phyloP scores from a whole-genome alignment of 306 rosid genomes.

The Prunus padus region DNA sequence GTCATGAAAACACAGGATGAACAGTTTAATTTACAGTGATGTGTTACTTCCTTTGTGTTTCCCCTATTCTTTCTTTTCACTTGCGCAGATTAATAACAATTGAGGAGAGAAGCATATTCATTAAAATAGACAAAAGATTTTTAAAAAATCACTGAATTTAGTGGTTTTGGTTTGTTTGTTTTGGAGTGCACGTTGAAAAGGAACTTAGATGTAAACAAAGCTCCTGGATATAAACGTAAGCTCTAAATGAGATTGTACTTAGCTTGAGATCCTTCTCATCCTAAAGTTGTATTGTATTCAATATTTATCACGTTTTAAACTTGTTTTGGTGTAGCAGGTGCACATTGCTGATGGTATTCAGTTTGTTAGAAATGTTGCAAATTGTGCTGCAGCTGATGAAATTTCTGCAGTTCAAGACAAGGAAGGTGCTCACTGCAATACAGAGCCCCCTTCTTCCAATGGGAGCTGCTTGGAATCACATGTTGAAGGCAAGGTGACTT shows the following conservation, averaged over 20 bases:
- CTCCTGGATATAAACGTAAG: background rate
- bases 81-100: background rate
- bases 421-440: slow-evolving; percentile 9
- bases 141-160: background rate
- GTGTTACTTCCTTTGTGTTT: too few relatives aligned
- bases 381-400: slow-evolving; percentile 29
- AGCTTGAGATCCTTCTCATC: background rate
- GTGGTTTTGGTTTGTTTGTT: background rate
- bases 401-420: slow-evolving; percentile 23
- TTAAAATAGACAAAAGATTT: background rate
- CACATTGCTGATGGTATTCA: slow-evolving; percentile 86
- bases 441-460: slow-evolving; percentile 30
- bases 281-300: background rate
- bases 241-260: background rate
- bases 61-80: too few relatives aligned
- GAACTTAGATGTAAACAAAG: background rate
- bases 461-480: slow-evolving; percentile 32
- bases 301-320: background rate
- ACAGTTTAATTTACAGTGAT: too few relatives aligned
- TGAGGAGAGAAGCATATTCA: too few relatives aligned
- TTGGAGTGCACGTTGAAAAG: background rate
- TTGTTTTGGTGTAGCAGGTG: slow-evolving; percentile 56
- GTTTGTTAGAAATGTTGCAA: slow-evolving; percentile 49
- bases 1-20: too few relatives aligned
- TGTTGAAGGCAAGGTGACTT: slow-evolving; percentile 29